phyloP scores from a whole-genome alignment of 208 protist genomes.

The Leishmania lainsoni region DNA sequence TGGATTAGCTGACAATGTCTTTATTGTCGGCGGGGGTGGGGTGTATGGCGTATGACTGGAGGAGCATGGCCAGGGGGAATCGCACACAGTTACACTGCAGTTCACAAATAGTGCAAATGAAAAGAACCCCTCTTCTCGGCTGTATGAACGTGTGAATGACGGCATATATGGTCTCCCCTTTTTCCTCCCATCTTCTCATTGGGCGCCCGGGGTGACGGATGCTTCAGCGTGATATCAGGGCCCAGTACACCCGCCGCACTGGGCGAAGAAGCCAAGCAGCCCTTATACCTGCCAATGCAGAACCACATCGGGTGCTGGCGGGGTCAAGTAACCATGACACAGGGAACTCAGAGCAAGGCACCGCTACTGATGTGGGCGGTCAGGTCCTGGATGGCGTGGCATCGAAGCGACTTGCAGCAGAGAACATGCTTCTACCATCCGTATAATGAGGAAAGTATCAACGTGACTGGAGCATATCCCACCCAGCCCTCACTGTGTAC shows the following conservation, averaged over 20 bases:
- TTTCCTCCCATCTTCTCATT: background rate
- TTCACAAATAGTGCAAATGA: background rate
- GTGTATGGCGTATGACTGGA: background rate
- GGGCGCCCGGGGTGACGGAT: background rate
- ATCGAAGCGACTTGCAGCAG: background rate
- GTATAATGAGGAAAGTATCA: background rate
- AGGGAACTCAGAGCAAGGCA: background rate
- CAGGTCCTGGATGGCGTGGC: background rate
- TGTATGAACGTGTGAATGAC: background rate
- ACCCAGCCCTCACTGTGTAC: background rate
- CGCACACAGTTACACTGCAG: background rate
- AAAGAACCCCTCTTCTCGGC: background rate
- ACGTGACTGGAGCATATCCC: background rate
- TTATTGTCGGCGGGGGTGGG: background rate
- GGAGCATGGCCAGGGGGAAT: background rate
- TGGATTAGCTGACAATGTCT: background rate
- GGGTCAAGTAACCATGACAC: background rate
- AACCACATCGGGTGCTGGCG: background rate
- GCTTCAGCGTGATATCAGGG: background rate
- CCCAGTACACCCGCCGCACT: background rate
- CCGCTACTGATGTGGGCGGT: background rate
- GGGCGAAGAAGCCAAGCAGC: background rate
- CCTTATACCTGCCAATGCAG: background rate
- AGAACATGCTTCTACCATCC: background rate
- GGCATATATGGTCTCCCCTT: background rate